Base-by-base conservation (phyloP, 148 eudicot species). In the Camellia lanceoleosa region DNA sequence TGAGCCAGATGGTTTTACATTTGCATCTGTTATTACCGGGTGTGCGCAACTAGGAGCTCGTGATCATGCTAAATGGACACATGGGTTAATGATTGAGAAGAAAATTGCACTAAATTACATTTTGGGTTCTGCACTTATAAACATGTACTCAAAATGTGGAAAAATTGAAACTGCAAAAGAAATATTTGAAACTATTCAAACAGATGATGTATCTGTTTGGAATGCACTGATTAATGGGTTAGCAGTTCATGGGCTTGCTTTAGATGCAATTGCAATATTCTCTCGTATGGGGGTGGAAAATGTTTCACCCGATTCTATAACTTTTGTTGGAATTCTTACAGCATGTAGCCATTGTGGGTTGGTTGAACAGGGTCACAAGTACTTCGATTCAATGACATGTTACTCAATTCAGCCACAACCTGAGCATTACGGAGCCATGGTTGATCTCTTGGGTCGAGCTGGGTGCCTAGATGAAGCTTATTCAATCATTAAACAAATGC, bases 81-180 rank as follows among this genome's bases (percentile, higher is more conserved):
- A 92, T 81, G 52, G 62, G 78, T 65, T 90, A 23, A 81, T 92
- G 83, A 82, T 38, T 55, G 84, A 83, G 83, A 89, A 81, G 81
- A 61, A 71, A 19, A 77, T 89, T 82, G 79, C 65, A 47, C 41
- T 87, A 65, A 92, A 92, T 80, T 83, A 76, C 67, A 86, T 92
- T 43, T 68, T 92, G 80, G 64, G 80, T 56, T 80, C 93, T 79
- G 95, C 95, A 54, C 78, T 92, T n/a, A 82, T 92, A 61, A 87
- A 85, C 80, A 90, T 90, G 94, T 92, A 89, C 81, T 89, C 97
- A 68, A 90, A 85, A 82, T 92, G 94, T 81, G 97, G 97, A 67
- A 85, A 84, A 83, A 84, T 92, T 83, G 94, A 85, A 44, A 68
- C 82, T 20, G 92, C 96, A 14, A 89, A 82, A 82, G 80, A 83